These are phyloP conservation scores for Penicillium mononematosum DNA, from an alignment of 495 filamentous ascomycete genomes.

Conservation along the genomic window DNA sequence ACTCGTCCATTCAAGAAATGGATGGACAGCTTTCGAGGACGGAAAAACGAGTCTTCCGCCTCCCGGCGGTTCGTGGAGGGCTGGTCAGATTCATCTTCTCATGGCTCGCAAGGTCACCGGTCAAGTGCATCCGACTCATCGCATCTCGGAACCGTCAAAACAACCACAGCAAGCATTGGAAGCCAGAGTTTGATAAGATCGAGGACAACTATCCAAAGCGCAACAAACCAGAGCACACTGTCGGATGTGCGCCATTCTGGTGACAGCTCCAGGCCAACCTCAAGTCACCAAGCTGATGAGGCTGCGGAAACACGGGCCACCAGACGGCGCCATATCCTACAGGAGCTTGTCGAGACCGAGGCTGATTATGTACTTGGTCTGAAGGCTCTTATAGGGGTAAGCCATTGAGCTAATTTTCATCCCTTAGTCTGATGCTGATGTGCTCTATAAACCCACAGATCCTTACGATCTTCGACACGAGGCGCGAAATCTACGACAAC, in stretches of 20 bases:
- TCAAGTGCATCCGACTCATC: conserved; percentile 55
- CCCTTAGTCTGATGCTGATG: background rate
- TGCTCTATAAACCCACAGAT: conserved; percentile 22
- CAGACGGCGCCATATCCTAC: conserved; percentile 73
- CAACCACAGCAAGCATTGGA: conserved; percentile 68
- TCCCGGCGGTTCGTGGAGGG: conserved; percentile 37
- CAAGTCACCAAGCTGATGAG: conserved; percentile 60
- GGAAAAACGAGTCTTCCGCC: conserved; percentile 30
- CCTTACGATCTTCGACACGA: conserved; percentile 36
- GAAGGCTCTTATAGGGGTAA: conserved; percentile 79
- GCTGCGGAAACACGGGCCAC: conserved; percentile 67
- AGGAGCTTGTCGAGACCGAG: conserved; percentile 82
- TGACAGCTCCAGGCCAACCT: conserved; percentile 59
- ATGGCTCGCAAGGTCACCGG: conserved; percentile 6
- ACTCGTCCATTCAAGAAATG: conserved; percentile 51
- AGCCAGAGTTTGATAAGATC: conserved; percentile 67
- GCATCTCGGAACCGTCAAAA: conserved; percentile 73
- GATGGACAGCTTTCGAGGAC: conserved; percentile 53
- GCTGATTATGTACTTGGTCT: conserved; percentile 86
- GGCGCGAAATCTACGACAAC: conserved; percentile 45
- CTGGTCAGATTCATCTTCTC: conserved; percentile 43
- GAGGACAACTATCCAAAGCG: conserved; percentile 51
- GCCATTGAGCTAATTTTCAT: conserved; percentile 16
- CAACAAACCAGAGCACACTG: conserved; percentile 52
- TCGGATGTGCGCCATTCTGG: conserved; percentile 60